Evolutionary conservation across 129 eudicot genomes (phyloP).

Genomic region (Centaurea solstitialis): DNA sequence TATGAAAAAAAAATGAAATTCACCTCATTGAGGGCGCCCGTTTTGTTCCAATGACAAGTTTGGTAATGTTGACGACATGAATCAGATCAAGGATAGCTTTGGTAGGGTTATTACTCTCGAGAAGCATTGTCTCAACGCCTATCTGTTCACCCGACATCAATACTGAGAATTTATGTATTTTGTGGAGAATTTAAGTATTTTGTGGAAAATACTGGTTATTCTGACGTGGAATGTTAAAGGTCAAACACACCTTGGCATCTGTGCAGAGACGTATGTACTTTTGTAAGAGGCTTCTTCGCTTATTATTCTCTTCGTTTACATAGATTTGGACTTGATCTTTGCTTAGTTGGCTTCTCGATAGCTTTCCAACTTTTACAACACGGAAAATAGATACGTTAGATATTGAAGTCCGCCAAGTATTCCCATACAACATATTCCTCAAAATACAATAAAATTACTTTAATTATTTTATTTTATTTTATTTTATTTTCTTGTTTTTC

Average conservation of each 20-base stretch:
- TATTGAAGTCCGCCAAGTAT: background rate
- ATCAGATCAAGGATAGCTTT: constrained; percentile 80
- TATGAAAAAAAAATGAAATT: background rate
- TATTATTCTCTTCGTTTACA: constrained; percentile 74
- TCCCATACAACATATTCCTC: no score
- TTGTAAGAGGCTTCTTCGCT: constrained; percentile 70
- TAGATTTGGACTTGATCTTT: constrained; percentile 69
- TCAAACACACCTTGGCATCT: constrained; percentile 61
- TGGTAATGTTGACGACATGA: constrained; percentile 65
- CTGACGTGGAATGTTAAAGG: background rate
- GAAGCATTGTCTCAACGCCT: constrained; percentile 76
- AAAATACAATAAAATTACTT: background rate
- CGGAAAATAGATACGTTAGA: constrained; percentile 7
- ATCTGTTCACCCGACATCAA: constrained; percentile 39
- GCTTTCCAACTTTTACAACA: constrained; percentile 67
- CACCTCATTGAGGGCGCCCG: constrained; percentile 64
- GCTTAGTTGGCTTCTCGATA: constrained; percentile 80
- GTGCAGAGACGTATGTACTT: constrained; percentile 72
- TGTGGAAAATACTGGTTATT: background rate
- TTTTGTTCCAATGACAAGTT: constrained; percentile 75
- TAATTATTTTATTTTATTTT: background rate
- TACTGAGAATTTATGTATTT: background rate
- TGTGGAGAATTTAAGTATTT: background rate
- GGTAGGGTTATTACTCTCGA: constrained; percentile 74
- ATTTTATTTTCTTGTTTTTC: background rate